Evolutionary conservation across 2,329 filamentous ascomycete genomes (phyloP).

Genomic region (Penicillium sp.): DNA sequence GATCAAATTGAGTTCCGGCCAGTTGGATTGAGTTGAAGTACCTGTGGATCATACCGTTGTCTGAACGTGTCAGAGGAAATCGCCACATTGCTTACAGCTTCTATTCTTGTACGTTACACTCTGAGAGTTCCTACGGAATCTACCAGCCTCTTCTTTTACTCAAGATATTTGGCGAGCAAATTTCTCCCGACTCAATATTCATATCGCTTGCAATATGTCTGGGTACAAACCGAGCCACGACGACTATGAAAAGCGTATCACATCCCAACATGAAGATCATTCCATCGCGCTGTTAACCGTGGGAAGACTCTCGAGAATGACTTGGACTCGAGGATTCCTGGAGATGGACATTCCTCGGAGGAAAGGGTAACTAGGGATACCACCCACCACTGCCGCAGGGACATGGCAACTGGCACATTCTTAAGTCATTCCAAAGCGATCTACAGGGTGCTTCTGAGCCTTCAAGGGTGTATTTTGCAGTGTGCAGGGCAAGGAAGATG

Average conservation of each 20-base stretch:
- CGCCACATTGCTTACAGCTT: conserved; percentile 2
- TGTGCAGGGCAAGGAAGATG: conserved; percentile 3
- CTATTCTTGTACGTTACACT: background rate
- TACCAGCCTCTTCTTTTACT: background rate
- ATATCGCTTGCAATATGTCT: background rate
- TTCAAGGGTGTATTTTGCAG: background rate
- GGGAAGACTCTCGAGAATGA: background rate
- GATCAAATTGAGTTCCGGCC: background rate
- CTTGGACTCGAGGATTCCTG: background rate
- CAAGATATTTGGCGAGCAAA: background rate
- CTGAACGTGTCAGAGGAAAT: background rate
- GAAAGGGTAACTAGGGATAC: conserved; percentile 18
- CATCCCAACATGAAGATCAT: background rate
- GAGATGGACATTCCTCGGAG: conserved; percentile 18
- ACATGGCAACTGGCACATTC: conserved; percentile 21
- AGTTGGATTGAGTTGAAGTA: background rate
- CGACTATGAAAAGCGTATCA: background rate
- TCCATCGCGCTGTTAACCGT: background rate
- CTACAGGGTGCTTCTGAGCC: conserved; percentile 3
- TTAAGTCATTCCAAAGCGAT: conserved; percentile 19
- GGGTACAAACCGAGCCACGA: background rate
- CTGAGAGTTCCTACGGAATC: background rate
- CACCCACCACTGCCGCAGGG: conserved; percentile 1
- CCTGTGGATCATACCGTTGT: background rate
- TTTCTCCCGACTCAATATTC: background rate